These are phyloP conservation scores for Cerrena zonata DNA, from an alignment of 1,284 basidiomycete species.

Conservation along the genomic window DNA sequence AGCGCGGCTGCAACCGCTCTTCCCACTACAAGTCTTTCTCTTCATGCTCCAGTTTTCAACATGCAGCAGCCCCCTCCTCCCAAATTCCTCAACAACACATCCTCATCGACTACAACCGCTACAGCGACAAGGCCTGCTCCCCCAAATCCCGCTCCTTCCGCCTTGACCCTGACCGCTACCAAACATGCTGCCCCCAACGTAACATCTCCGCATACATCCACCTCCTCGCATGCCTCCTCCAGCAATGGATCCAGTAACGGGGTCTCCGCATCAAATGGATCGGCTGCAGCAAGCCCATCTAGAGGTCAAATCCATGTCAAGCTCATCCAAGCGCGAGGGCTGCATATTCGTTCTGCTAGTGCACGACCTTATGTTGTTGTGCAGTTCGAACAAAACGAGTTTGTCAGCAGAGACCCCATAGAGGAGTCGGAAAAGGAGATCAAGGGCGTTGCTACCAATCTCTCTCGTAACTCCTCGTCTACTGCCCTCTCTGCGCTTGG, in stretches of 20 bases:
- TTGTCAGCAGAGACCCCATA: conserved; percentile 87
- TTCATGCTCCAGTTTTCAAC: conserved; percentile 75
- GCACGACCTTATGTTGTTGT: conserved; percentile 93
- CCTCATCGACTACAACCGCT: conserved; percentile 24
- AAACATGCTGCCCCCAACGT: conserved; percentile 2
- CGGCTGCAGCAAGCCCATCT: conserved; percentile 32
- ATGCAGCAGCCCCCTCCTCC: conserved; percentile 60
- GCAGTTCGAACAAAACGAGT: conserved; percentile 98
- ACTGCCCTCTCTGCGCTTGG: conserved; percentile 63
- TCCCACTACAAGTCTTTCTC: conserved; percentile 68
- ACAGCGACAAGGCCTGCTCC: conserved; percentile 1
- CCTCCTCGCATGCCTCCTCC: conserved; percentile 26
- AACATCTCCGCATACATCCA: conserved; percentile 12
- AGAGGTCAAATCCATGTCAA: conserved; percentile 91
- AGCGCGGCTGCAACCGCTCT: conserved; percentile 45
- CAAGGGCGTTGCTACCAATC: conserved; percentile 67
- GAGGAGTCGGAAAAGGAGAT: conserved; percentile 82
- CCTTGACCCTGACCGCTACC: conserved; percentile 6
- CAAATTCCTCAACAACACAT: conserved; percentile 27
- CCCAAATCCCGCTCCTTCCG: conserved; percentile 8
- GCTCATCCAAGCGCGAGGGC: conserved; percentile 85
- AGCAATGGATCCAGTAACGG: conserved; percentile 29
- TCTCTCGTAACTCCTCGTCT: conserved; percentile 55
- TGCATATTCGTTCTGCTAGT: conserved; percentile 64
- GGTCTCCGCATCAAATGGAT: conserved; percentile 24